These are phyloP conservation scores for Pleoardoris graminearum DNA, from an alignment of 2,329 filamentous ascomycete genomes.

Conservation along the genomic window DNA sequence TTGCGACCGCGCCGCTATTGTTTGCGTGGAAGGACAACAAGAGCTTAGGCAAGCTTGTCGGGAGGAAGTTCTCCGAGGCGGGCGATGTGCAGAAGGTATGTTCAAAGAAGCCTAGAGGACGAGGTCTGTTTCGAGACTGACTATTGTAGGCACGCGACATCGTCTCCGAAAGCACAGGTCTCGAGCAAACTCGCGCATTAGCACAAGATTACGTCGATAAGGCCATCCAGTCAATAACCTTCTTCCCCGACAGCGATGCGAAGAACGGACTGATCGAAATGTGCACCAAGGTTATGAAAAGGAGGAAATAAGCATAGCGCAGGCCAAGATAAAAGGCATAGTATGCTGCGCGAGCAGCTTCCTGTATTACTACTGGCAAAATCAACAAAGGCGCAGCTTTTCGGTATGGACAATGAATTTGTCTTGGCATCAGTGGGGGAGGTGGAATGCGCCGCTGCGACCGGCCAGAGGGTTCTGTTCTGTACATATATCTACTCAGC, in stretches of 20 bases:
- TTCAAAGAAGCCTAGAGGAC: no score
- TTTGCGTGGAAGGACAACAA: constrained; percentile 93
- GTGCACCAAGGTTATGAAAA: constrained; percentile 87
- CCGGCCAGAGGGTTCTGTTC: no score
- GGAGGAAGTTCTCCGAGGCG: constrained; percentile 81
- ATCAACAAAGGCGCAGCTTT: background rate
- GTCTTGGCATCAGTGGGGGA: background rate
- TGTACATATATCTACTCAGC: constrained; percentile 12
- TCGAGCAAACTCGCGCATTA: constrained; percentile 87
- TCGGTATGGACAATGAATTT: background rate
- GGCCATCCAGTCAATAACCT: constrained; percentile 79
- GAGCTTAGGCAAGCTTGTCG: constrained; percentile 84
- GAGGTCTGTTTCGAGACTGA: no score
- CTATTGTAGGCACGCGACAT: constrained; percentile 75
- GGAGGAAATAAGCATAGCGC: constrained; percentile 72
- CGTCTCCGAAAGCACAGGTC: constrained; percentile 79
- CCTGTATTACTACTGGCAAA: background rate
- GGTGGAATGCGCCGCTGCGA: background rate
- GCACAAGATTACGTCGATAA: constrained; percentile 90
- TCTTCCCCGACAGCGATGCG: constrained; percentile 91
- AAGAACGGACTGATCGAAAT: constrained; percentile 91
- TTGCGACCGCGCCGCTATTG: constrained; percentile 89
- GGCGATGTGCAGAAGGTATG: constrained; percentile 85
- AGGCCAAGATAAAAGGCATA: background rate
- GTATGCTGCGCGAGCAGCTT: background rate